Conservation (phyloP, 2,329 filamentous ascomycete species). For the Sphaerulina populicola region DNA sequence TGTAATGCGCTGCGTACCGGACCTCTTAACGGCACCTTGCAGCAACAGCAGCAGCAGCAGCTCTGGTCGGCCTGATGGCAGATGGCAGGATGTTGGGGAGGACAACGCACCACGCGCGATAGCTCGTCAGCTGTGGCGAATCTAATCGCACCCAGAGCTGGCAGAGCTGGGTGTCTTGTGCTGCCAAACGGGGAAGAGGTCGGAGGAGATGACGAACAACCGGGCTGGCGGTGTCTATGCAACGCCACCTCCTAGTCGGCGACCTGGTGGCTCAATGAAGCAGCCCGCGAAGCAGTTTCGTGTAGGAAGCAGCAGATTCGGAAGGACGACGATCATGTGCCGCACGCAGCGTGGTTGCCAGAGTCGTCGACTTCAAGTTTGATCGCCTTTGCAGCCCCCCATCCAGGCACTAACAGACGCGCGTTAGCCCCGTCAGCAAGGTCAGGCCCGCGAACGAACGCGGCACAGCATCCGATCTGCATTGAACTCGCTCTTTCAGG, state of each 20-base stretch:
- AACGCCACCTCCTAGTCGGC: conserved; percentile 7
- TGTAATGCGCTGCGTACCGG: conserved; percentile 4
- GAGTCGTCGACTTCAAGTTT: conserved; percentile 8
- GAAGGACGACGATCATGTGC: conserved; percentile 6
- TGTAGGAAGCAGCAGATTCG: conserved; percentile 9
- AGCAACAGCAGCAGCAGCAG: conserved; percentile 3
- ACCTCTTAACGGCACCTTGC: conserved; percentile 23
- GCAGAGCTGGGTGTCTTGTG: conserved; percentile 9
- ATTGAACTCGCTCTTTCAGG: conserved; percentile 16
- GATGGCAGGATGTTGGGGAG: conserved; percentile 5
- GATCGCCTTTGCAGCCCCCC: conserved; percentile 12
- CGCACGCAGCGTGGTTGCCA: conserved; percentile 1
- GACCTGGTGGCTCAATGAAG: not conserved
- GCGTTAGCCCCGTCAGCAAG: conserved; percentile 17
- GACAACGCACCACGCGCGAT: conserved; percentile 19
- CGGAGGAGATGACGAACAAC: not conserved
- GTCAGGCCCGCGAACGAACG: conserved; percentile 15
- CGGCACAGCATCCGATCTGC: conserved; percentile 22
- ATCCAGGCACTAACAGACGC: conserved; percentile 8
- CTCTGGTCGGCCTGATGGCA: conserved; percentile 7
- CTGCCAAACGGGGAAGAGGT: not conserved
- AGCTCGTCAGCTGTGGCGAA: conserved; percentile 3
- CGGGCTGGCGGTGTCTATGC: conserved; percentile 9
- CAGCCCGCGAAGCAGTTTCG: not conserved
- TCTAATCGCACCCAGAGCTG: conserved; percentile 22